Base-by-base conservation (phyloP, 2,329 filamentous ascomycete genomes). In the Macrophomina pseudophaseolina region DNA sequence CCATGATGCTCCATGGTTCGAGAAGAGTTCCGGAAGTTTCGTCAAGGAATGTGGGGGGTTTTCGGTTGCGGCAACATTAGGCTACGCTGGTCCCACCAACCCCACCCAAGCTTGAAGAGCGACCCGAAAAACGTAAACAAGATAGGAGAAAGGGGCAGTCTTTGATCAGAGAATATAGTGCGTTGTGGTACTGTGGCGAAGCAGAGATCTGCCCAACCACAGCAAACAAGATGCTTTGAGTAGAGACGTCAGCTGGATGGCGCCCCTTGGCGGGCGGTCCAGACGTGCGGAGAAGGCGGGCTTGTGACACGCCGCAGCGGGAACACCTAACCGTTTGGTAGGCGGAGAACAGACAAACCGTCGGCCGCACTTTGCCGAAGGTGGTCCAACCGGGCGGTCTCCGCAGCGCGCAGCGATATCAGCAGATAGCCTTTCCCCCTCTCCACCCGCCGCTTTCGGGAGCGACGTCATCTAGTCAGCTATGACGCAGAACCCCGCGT, bases 281-380 rank as follows among this genome's bases (percentile, higher is more conserved):
- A 35, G 56, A 59, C 28, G 56, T 59, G 56, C 56, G 56, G 40
- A 59, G 56, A 59, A 32, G 28, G n/a, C 12, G 53, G 16, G 33
- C 40, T 59, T n/a, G 38, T 46, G 54, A 32, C 54, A 59, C 35
- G 35, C n/a, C 8, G 18, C 14, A 56, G 33, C 16, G 8, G 11
- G 30, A 35, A 28, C 14, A 33, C 5, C 14, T 53, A 12, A 30
- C 28, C 23, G 28, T 5, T 33, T 16, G 30, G 30, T 16, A 53
- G 30, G 51, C 8, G 12, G 51, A 40, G 16, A 40, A 30, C 16
- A 56, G 33, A 35, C 9, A 8, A 30, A n/a, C 9, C 8, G 9
- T 51, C 9, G 18, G 48, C 48, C 18, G 23, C 4, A 6, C 48
- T 18, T 53, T 53, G 51, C 28, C 51, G 51, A 23, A 49, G 46